phyloP scores from a whole-genome alignment of 2,329 filamentous ascomycete genomes.

The Monilinia polystroma region DNA sequence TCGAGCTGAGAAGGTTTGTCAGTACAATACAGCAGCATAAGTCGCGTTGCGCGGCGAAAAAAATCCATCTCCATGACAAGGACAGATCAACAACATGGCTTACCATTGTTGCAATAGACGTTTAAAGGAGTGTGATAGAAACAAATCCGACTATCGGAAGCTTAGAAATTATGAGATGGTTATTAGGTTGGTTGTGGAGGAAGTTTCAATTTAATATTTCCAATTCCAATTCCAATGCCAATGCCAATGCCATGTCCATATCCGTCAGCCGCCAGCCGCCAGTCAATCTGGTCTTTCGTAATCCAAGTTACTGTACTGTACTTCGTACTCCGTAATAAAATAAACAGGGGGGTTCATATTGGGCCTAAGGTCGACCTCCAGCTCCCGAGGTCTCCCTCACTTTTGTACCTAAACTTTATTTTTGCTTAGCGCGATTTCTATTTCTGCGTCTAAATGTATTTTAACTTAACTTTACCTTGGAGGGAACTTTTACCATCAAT shows the following conservation, averaged over 20 bases:
- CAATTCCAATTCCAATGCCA: too few relatives aligned
- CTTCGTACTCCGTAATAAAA: too few relatives aligned
- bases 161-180: neutral
- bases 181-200: neutral
- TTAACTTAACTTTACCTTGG: too few relatives aligned
- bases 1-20: constrained; percentile 65
- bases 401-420: too few relatives aligned
- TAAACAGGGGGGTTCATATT: too few relatives aligned
- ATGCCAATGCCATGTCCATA: too few relatives aligned
- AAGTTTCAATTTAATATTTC: neutral
- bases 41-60: neutral
- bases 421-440: too few relatives aligned
- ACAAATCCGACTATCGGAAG: constrained; percentile 22
- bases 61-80: neutral
- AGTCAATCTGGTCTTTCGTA: constrained; percentile 23
- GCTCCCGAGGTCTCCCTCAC: too few relatives aligned
- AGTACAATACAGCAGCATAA: constrained; percentile 14
- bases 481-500: too few relatives aligned
- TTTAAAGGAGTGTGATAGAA: constrained; percentile 36
- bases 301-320: neutral
- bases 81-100: constrained; percentile 5
- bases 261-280: neutral
- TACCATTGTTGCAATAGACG: constrained; percentile 40
- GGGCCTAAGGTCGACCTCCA: too few relatives aligned
- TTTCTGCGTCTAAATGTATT: too few relatives aligned